Conservation (phyloP, 2,329 filamentous ascomycete species). For the Penicillium digitatum region DNA sequence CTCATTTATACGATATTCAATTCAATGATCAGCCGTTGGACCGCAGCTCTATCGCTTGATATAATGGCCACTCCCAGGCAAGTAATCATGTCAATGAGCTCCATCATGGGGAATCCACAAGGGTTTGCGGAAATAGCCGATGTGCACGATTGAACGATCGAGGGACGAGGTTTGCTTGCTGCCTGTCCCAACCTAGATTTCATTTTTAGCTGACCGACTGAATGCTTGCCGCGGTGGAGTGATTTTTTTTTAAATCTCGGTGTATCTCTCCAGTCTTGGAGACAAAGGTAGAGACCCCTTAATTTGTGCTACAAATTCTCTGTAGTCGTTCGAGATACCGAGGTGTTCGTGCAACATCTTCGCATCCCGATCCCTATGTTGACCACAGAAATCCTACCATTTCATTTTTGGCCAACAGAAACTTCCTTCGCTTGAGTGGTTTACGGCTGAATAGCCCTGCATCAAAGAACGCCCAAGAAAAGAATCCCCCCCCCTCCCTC, state of each 20-base stretch:
- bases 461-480: neutral
- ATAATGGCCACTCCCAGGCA: neutral
- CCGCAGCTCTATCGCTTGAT: neutral
- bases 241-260: neutral
- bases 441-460: neutral
- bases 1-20: neutral
- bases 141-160: no score
- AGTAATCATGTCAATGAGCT: no score
- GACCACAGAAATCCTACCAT: neutral
- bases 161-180: no score
- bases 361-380: neutral
- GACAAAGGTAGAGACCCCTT: neutral
- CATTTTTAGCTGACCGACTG: neutral
- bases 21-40: neutral
- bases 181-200: neutral
- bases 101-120: no score
- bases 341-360: neutral
- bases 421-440: neutral
- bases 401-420: neutral
- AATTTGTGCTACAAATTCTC: no score
- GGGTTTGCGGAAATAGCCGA: no score
- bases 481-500: no score
- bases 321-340: neutral
- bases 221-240: neutral
- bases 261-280: neutral